Evolutionary conservation across 139 green algal genomes (phyloP), one percentile per base, ranked within the genome.

Genomic region (Chlamydomonas sp.): DNA sequence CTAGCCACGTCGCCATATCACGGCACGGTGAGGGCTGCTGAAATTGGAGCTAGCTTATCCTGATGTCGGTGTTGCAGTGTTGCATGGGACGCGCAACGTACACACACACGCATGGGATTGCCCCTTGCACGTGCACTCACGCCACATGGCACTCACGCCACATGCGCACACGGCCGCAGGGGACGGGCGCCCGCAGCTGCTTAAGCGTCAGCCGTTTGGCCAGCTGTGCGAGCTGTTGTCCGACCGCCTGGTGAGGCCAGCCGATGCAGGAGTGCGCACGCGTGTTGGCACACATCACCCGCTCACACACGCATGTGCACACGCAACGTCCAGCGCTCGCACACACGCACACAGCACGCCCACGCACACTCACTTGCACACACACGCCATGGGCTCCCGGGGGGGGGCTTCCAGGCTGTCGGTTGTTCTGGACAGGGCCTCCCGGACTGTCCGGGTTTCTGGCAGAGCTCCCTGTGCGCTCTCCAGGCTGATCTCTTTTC

Each of bases 211-310:
- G 31, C 74, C 74, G 2, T 79, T 86, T 58, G 78, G 80, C 35
- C 73, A 78, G 50, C 71, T 86, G 36, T 83, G 73, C n/a, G 71
- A 79, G 39, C 63, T 80, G 38, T 48, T 86, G 54, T 76, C 69
- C 26, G 81, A 83, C 31, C 63, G 73, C 3, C 28, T 77, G 35
- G 70, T 67, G 31, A 70, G 50, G 20, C 20, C n/a, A 5, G 50
- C 35, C 22, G 35, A n/a, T 22, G 35, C 20, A n/a, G 22, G 20
- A 4, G 34, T 33, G n/a, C n/a, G n/a, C n/a, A n/a, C n/a, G n/a
- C n/a, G n/a, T n/a, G n/a, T n/a, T n/a, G n/a, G n/a, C n/a, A n/a
- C n/a, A n/a, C n/a, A n/a, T n/a, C n/a, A n/a, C n/a, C n/a, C n/a
- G n/a, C n/a, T n/a, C 43, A 54, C 43, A 54, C 43, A 54, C 43